These are phyloP conservation scores for Sesbania bispinosa DNA, from an alignment of 306 rosid genomes.

Conservation along the genomic window DNA sequence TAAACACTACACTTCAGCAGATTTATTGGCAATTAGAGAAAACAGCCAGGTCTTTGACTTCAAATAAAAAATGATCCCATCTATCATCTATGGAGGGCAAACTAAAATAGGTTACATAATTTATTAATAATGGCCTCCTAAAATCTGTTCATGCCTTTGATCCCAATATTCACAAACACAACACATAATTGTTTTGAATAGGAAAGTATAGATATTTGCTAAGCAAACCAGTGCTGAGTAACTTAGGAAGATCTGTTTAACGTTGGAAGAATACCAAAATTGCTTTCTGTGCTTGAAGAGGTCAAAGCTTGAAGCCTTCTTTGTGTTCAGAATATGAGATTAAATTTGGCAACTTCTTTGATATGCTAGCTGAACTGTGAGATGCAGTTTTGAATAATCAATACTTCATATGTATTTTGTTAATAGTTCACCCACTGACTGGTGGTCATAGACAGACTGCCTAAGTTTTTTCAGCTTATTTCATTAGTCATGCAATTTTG, in stretches of 20 bases:
- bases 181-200: not conserved
- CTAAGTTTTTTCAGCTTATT: not conserved
- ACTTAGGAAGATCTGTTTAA: not conserved
- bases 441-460: not conserved
- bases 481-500: no score
- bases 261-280: constrained; percentile 2
- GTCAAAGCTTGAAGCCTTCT: not conserved
- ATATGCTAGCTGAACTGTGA: not conserved
- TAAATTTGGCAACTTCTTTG: not conserved
- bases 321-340: not conserved
- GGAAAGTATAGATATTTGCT: not conserved
- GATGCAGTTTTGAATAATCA: not conserved
- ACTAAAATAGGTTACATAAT: no score
- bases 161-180: not conserved
- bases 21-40: no score
- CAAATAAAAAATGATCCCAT: no score
- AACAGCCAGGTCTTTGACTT: no score
- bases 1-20: no score
- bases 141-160: constrained; percentile 6
- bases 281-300: not conserved
- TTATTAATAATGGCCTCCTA: not conserved
- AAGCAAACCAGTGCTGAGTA: not conserved
- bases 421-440: not conserved
- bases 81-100: no score
- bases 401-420: constrained; percentile 11